Conservation (phyloP, 2,329 filamentous ascomycete species). For the Penicillium sclerotigenum region DNA sequence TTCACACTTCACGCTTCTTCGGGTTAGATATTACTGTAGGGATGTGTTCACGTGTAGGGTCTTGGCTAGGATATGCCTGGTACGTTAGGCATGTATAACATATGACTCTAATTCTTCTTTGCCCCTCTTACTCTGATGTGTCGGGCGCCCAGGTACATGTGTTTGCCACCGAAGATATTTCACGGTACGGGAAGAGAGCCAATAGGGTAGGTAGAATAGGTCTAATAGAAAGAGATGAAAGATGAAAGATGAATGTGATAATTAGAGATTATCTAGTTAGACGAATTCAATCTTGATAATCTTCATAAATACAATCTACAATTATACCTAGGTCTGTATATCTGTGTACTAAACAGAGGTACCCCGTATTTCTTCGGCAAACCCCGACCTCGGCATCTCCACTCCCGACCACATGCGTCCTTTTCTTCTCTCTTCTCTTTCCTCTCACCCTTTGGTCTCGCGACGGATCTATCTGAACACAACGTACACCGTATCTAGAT, state of each 20-base stretch:
- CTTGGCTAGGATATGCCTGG: background rate
- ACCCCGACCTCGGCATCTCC: constrained; percentile 28
- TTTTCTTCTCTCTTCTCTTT: constrained; percentile 14
- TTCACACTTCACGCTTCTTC: background rate
- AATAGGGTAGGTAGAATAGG: background rate
- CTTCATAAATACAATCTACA: background rate
- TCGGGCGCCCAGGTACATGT: background rate
- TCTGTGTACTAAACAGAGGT: background rate
- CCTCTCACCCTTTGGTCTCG: constrained; percentile 7
- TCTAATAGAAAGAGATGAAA: no score
- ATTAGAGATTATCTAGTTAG: background rate
- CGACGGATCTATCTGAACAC: background rate
- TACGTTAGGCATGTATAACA: background rate
- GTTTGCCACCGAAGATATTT: constrained; percentile 23
- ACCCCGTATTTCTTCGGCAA: constrained; percentile 14
- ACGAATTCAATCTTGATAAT: background rate
- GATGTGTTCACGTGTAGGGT: background rate
- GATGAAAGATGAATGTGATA: background rate
- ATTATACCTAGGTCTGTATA: background rate
- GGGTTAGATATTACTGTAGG: background rate
- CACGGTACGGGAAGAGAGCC: background rate
- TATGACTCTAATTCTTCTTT: background rate
- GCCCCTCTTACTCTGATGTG: background rate
- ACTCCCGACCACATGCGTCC: constrained; percentile 25
- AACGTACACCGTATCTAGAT: constrained; percentile 21